Base-by-base conservation (phyloP, 2,329 filamentous ascomycete genomes). In the Parafenestella ontariensis region DNA sequence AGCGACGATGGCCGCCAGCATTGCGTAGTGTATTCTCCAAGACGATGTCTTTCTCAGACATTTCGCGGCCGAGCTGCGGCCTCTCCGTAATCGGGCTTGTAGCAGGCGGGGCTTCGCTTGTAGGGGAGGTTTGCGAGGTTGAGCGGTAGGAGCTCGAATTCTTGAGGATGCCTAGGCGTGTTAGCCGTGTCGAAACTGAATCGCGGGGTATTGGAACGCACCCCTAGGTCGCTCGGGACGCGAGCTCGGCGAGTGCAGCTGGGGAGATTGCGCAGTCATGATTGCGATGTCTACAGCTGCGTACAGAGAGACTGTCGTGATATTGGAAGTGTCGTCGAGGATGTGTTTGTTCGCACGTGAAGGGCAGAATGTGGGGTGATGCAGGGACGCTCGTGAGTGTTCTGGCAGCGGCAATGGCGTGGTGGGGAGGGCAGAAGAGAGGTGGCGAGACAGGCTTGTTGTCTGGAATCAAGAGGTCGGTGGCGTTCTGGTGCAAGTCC, bases 1-100 rank as follows among this genome's bases (percentile, higher is more conserved):
- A 94, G 58, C 91, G 89, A 46, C 91, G 90, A 63, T 89, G 90
- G 36, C 91, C 91, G 48, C 95, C 95, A 41, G 95, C 92, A 81
- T 99, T 99, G 73, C 91, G 87, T 58, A 97, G 86, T 0, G 95
- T 99, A 79, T 99, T 99, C 76, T 93, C 88, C 56, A 98, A 86
- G 3, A 92, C 96, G 67, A 97, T 82, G 72, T 98, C 95, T 79
- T 96, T 95, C 63, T 92, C 89, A 3, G 86, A 86, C 64, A 87
- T 64, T 73, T 86, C 77, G 67, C 81, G 74, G 64, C 80, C 79
- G 53, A 78, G 72, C 11, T 60, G 72, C 39, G 81, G 80, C 50
- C 77, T 72, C 60, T 71, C 70, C 51, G 66, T 28, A 61, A 74
- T 61, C 9, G 69, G 70, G 52, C 66, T 75, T 46, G 64, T 66